Percentiles rank a stretch among this genome's conserved stretches.
phyloP scores from a whole-genome alignment of 108 stramenopile genomes.

The Mediolabrus comicus region DNA sequence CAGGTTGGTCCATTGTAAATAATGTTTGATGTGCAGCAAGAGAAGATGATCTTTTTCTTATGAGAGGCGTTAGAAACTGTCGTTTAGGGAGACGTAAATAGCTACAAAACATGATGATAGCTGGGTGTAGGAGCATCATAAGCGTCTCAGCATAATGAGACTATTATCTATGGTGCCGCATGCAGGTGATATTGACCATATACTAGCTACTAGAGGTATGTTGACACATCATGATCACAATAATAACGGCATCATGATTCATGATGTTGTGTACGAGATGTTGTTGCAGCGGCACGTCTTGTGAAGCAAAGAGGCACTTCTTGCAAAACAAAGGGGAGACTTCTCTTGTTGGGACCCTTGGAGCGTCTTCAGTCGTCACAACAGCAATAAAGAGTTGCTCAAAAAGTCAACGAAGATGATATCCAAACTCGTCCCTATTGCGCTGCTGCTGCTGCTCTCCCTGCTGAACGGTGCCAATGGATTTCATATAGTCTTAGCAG shows the following conservation, averaged over 20 bases:
- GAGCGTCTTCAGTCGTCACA: neutral
- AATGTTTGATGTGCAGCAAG: neutral
- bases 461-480: neutral
- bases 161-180: no score
- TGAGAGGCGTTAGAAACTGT: neutral
- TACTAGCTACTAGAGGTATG: no score
- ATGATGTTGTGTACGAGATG: no score
- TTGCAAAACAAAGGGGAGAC: no score
- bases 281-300: no score
- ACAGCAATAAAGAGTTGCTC: neutral
- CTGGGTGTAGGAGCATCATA: neutral
- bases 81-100: neutral
- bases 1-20: neutral
- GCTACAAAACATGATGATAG: neutral
- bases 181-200: no score
- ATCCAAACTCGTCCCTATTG: neutral
- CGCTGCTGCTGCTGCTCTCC: neutral
- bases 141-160: no score
- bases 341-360: no score
- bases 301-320: no score
- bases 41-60: neutral
- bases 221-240: no score
- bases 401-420: no score
- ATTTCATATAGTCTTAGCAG: conserved; percentile 73
- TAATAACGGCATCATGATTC: no score